Base-by-base conservation (phyloP, 345 rosid genomes). In the Pistacia integerrima region DNA sequence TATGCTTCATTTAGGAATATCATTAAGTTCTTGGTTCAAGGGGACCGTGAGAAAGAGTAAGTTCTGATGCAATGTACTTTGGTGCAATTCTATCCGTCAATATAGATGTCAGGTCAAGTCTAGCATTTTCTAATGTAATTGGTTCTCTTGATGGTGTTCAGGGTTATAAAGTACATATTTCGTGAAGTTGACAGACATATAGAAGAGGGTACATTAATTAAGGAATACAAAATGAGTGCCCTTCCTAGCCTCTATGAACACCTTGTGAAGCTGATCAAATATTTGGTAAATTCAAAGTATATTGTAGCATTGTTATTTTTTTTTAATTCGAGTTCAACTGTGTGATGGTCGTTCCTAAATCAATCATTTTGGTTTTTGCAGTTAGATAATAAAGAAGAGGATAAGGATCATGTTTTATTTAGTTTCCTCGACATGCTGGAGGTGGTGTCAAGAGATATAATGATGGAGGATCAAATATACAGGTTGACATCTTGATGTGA, bases 361-460 rank as follows among this genome's bases (percentile, higher is more conserved):
- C 35, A 73, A 57, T 51, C 16, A 56, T 33, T 71, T 70, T 74
- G 22, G 64, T 57, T 72, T 77, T 67, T 84, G 77, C 84, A 97
- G 99, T 72, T 88, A 55, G 89, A 82, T 16, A 97, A 97, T 83
- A 91, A 90, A 41, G 84, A 0, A 55, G 96, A 89, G 3, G 96
- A 97, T 74, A 84, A 89, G 86, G 95, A 93, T 90, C 87, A 85
- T 71, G 92, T 97, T 77, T 98, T 97, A 72, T 90, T 97, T 77
- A 89, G 92, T 74, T 97, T 97, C 85, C 99, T 92, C 88, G 97
- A 97, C 83, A 97, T 97, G 99, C 88, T 87, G 85, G 99, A 97
- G 86, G 97, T 90, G 81, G 97, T 90, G 66, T 89, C 95, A 74
- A 83, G 93, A 81, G 99, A 97, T 79, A 94, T 97, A 77, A 91